A percentile compares a stretch with the other conserved stretches of the same genome.
phyloP scores from a whole-genome alignment of 306 rosid genomes.

The Geum urbanum region DNA sequence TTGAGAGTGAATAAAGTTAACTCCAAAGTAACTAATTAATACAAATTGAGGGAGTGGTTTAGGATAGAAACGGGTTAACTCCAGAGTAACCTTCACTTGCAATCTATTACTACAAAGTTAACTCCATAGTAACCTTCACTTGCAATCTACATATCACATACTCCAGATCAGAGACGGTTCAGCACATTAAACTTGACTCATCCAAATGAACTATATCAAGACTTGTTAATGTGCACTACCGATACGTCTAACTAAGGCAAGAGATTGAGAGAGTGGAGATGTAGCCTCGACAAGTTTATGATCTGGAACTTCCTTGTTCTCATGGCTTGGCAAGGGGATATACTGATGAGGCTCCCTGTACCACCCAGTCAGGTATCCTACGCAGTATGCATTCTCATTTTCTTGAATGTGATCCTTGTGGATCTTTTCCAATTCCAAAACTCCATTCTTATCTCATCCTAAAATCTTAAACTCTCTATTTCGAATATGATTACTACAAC shows the following conservation, averaged over 20 bases:
- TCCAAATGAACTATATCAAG: background rate
- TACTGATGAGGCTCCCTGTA: background rate
- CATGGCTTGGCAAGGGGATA: background rate
- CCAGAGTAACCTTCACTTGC: too few relatives aligned
- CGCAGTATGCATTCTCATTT: background rate
- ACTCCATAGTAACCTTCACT: too few relatives aligned
- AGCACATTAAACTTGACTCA: too few relatives aligned
- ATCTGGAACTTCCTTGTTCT: background rate
- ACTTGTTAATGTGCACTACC: background rate
- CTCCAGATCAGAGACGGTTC: too few relatives aligned
- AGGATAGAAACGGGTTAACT: too few relatives aligned
- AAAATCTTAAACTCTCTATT: conserved; percentile 9
- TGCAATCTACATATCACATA: too few relatives aligned
- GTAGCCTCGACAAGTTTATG: background rate
- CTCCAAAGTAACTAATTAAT: too few relatives aligned
- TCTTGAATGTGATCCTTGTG: background rate
- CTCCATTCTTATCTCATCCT: conserved; percentile 10
- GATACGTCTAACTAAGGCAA: background rate
- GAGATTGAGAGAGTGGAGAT: too few relatives aligned
- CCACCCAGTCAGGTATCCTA: background rate
- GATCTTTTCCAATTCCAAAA: background rate
- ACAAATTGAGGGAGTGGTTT: too few relatives aligned
- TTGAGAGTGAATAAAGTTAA: too few relatives aligned
- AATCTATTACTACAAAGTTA: too few relatives aligned
- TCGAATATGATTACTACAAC: background rate